Evolutionary conservation across 2,329 filamentous ascomycete species (phyloP), one percentile per base, ranked within the genome.

Genomic region (Seiridium unicorne): DNA sequence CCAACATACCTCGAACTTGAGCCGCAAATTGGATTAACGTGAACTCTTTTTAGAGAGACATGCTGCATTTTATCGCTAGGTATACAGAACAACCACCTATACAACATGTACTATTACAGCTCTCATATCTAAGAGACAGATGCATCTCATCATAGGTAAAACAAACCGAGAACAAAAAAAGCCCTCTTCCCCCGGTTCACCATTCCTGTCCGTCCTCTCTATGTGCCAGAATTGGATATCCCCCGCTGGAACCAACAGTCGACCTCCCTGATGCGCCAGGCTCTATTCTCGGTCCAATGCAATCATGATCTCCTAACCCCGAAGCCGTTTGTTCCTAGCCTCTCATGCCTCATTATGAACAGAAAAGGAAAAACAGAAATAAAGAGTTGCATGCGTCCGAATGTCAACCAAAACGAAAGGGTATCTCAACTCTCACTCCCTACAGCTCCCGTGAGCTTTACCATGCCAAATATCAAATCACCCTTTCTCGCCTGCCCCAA

Each of bases 261-360:
- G 35, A 6, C 47, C 47, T 32, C n/a, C 18, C 49, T 53, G 32
- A 55, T 13, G 44, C 53, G 53, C 53, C 53, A 44, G 32, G 53
- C 42, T 42, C 53, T 55, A 26, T 26, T 26, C 18, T 38, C 38
- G n/a, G n/a, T 18, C 31, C 7, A 18, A 42, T 55, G 31, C 42
- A 55, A 40, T 32, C 11, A 35, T 46, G 32, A n/a, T 53, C 34
- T 18, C 35, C 5, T 13, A 38, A n/a, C 35, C 35, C 13, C n/a
- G 34, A 36, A 42, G 38, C 38, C 38, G 38, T 42, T 42, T 35
- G 31, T 35, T 36, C 8, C 36, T 31, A 32, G 36, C 42, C 38
- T 18, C 42, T 35, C 53, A 55, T 55, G 53, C 36, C 42, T 55
- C 36, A 55, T 55, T 36, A 55, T 55, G 4, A 42, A 42, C 32